Evolutionary conservation across 306 rosid genomes (phyloP).

Genomic region (Gastrolobium bilobum): DNA sequence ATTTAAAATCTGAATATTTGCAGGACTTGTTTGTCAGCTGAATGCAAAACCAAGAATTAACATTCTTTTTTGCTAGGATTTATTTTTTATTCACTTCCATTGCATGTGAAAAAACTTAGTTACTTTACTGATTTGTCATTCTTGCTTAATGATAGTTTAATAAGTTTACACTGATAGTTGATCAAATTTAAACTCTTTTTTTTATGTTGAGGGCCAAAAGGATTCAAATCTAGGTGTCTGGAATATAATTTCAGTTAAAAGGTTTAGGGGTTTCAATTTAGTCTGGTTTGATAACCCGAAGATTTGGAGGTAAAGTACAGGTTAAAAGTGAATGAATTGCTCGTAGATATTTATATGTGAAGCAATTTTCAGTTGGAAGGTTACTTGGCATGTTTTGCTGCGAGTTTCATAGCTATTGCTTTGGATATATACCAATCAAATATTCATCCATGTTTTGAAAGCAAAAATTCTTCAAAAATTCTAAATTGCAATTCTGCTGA

Average conservation of each 20-base stretch:
- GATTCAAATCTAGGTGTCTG: background rate
- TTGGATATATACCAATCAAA: no score
- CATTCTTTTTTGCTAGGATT: background rate
- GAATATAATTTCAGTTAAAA: background rate
- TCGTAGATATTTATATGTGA: background rate
- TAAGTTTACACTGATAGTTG: background rate
- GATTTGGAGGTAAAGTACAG: no score
- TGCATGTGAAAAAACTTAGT: background rate
- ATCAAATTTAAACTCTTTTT: background rate
- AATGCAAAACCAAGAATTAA: background rate
- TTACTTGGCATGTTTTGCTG: background rate
- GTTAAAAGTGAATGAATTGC: background rate
- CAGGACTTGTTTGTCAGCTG: background rate
- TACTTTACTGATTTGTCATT: background rate
- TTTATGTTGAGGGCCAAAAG: background rate
- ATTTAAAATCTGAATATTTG: conserved; percentile 4
- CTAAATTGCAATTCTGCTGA: background rate
- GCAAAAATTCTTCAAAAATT: background rate
- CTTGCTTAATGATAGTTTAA: background rate
- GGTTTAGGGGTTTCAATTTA: background rate
- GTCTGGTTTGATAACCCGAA: no score
- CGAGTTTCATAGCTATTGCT: no score
- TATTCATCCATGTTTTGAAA: no score
- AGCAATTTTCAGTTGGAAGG: background rate
- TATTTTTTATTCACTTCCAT: background rate